Evolutionary conservation across 2,329 filamentous ascomycete species (phyloP), one percentile per base, ranked within the genome.

Genomic region (Fusarium oligoseptatum): DNA sequence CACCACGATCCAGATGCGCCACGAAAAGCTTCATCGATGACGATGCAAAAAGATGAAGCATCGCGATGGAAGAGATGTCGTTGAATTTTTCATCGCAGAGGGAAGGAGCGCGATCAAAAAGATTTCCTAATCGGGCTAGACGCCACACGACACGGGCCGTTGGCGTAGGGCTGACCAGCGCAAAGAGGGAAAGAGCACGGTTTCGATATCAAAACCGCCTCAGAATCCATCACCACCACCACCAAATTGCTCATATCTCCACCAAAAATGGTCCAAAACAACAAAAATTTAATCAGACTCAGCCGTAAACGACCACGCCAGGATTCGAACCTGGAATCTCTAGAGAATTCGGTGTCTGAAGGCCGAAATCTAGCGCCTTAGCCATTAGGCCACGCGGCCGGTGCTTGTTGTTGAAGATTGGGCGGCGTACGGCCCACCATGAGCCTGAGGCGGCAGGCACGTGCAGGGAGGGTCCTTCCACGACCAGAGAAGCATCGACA

Each of bases 291-390:
- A 11, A 8, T 39, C 22, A n/a, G 17, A n/a, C 6, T 34, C 11
- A 29, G 36, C 36, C 9, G 2, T 43, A 4, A 64, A 29, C 80
- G 80, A 81, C 79, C 80, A 80, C 79, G 79, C 78, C 80, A 81
- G 80, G 80, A 81, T 75, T 81, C 80, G 80, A 81, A 81, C 80
- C 79, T 81, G 80, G 79, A 81, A 81, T 80, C 79, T 81, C 77
- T 81, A 80, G 80, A 81, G 80, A 66, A 36, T 60, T 71, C 39
- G 61, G 48, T 57, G 56, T n/a, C 64, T 61, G 60, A 48, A 27
- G 71, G 78, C 80, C 80, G 80, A 82, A 82, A 82, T 81, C 80
- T 80, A 81, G 77, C 80, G 80, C 80, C 78, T 80, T 81, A 81
- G 66, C 80, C 80, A 82, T 81, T 82, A 80, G 77, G 80, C 80